Percentiles rank a stretch among this genome's conserved stretches.
phyloP scores from a whole-genome alignment of 495 filamentous ascomycete species.

The Penicillium pulvis region DNA sequence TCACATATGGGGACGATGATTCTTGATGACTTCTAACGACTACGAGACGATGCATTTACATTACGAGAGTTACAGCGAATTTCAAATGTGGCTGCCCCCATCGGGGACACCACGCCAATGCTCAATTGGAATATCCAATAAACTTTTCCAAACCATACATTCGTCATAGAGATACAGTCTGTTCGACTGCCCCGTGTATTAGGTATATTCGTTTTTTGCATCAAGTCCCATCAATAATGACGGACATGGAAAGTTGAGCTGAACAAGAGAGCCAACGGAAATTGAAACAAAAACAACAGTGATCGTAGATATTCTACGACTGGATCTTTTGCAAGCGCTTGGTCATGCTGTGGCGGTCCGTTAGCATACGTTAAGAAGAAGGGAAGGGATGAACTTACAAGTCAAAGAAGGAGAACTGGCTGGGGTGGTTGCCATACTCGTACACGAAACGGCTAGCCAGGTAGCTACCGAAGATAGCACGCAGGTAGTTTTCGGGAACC shows the following conservation, averaged over 20 bases:
- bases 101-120: conserved; percentile 5
- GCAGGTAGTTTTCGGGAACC: conserved; percentile 91
- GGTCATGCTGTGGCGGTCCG: conserved; percentile 49
- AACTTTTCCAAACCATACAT: conserved; percentile 33
- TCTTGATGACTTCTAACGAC: background rate
- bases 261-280: conserved; percentile 1
- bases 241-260: conserved; percentile 4
- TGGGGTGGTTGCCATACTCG: conserved; percentile 85
- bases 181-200: conserved; percentile 15
- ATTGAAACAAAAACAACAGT: conserved; percentile 8
- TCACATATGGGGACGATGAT: background rate
- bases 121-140: conserved; percentile 9
- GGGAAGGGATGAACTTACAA: conserved; percentile 66
- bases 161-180: conserved; percentile 23
- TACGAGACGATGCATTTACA: background rate
- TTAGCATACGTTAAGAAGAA: conserved; percentile 20
- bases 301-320: conserved; percentile 15
- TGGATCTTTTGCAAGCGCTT: conserved; percentile 48
- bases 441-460: conserved; percentile 95
- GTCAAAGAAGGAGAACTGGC: conserved; percentile 97
- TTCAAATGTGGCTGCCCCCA: background rate
- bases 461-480: conserved; percentile 94
- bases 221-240: conserved; percentile 3
- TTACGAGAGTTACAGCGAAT: background rate
- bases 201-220: conserved; percentile 18